A percentile compares a stretch with the other conserved stretches of the same genome.
Conservation (phyloP, 2,329 filamentous ascomycete species). For the Septoria petroselini region DNA sequence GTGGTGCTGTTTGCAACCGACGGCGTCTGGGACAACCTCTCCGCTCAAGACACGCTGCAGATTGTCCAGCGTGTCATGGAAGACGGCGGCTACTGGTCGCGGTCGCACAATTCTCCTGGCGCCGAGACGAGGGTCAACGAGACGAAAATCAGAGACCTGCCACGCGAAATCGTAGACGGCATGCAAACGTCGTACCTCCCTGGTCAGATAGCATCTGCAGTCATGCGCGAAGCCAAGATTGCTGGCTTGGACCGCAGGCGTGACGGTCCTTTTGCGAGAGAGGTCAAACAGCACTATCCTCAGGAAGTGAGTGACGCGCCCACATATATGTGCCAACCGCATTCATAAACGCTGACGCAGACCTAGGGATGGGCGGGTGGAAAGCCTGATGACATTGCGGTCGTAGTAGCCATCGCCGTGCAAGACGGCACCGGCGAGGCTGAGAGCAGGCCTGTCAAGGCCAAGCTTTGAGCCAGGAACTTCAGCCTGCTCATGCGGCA, state of each 20-base stretch:
- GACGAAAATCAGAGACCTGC: conserved; percentile 26
- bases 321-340: too few relatives aligned
- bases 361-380: conserved; percentile 71
- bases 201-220: conserved; percentile 71
- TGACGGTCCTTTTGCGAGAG: conserved; percentile 91
- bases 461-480: conserved; percentile 29
- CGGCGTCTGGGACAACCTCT: conserved; percentile 93
- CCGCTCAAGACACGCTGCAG: conserved; percentile 80
- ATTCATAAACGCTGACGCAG: too few relatives aligned
- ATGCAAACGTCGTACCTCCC: conserved; percentile 61
- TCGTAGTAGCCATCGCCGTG: conserved; percentile 73
- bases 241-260: conserved; percentile 77
- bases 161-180: conserved; percentile 25
- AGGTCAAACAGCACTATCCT: conserved; percentile 84
- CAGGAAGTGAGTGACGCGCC: conserved; percentile 54
- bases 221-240: conserved; percentile 77
- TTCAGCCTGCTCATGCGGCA: neutral
- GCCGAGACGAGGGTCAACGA: conserved; percentile 35
- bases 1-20: conserved; percentile 92
- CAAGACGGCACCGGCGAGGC: conserved; percentile 49
- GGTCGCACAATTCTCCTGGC: conserved; percentile 29
- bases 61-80: conserved; percentile 70
- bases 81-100: conserved; percentile 41
- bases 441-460: conserved; percentile 32
- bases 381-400: conserved; percentile 94